Conservation (phyloP, 192 early-diverging fungal species). For the Entrophospora sp. region DNA sequence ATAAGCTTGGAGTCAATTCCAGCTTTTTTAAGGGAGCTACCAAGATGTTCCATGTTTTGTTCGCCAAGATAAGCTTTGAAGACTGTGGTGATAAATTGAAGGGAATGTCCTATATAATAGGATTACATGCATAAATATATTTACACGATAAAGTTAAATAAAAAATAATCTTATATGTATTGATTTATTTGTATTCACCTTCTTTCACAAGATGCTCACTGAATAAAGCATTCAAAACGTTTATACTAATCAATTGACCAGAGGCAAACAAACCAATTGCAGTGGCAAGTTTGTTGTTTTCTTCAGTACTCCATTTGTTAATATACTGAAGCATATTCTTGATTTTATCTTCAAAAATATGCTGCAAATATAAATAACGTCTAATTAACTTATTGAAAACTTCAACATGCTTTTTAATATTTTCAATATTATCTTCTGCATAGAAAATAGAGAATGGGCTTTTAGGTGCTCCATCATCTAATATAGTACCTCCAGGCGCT, state of each 20-base stretch:
- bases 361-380: slow-evolving; percentile 90
- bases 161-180: neutral
- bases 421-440: slow-evolving; percentile 56
- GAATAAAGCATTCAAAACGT: slow-evolving; percentile 65
- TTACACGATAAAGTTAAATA: too few species aligned
- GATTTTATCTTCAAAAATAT: slow-evolving; percentile 75
- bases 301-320: slow-evolving; percentile 76
- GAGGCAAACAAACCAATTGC: slow-evolving; percentile 69
- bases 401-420: slow-evolving; percentile 68
- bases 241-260: slow-evolving; percentile 56
- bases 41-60: slow-evolving; percentile 70
- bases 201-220: slow-evolving; percentile 96
- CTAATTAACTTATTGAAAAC: slow-evolving; percentile 86
- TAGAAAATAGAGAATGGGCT: slow-evolving; percentile 78
- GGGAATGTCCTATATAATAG: slow-evolving; percentile 49
- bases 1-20: slow-evolving; percentile 67
- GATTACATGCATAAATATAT: neutral
- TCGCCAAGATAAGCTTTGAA: slow-evolving; percentile 73
- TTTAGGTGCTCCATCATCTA: slow-evolving; percentile 67
- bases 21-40: slow-evolving; percentile 53
- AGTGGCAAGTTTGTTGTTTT: slow-evolving; percentile 71
- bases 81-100: slow-evolving; percentile 76
- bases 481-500: slow-evolving; percentile 70
- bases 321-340: slow-evolving; percentile 80
- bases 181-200: slow-evolving; percentile 45